phyloP scores from a whole-genome alignment of 352 stramenopile species.

The Phytophthora pini region DNA sequence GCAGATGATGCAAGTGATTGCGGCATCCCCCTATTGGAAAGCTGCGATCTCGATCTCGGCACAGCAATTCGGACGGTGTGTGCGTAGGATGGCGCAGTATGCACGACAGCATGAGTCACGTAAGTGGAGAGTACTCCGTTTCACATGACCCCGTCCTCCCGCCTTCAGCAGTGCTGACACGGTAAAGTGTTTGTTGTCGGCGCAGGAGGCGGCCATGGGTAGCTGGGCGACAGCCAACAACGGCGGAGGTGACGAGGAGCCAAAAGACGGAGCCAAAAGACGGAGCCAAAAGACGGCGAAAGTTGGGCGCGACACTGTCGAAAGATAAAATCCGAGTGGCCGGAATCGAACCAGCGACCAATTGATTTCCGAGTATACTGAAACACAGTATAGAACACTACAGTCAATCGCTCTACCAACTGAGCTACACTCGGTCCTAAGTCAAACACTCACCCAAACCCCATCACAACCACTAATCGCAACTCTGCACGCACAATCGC shows the following conservation, averaged over 20 bases:
- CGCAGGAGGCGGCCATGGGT: no score
- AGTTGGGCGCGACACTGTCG: no score
- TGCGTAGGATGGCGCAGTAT: no score
- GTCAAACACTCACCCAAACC: neutral
- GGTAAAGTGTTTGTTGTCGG: no score
- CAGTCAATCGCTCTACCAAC: slow-evolving; percentile 15
- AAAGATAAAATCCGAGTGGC: neutral
- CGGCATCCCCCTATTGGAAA: no score
- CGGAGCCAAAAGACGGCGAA: neutral
- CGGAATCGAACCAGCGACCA: neutral
- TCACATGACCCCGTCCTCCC: no score
- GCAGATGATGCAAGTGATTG: no score
- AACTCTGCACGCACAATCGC: neutral
- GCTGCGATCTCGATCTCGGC: no score
- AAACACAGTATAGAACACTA: slow-evolving; percentile 8
- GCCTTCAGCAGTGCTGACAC: no score
- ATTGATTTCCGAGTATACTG: neutral
- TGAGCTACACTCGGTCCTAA: slow-evolving; percentile 1
- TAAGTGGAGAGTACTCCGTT: no score
- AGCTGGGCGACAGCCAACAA: neutral
- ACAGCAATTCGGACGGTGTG: no score
- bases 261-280: neutral
- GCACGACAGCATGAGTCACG: no score
- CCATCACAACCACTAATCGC: neutral
- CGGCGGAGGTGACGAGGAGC: neutral